phyloP scores from a whole-genome alignment of 768 basidiomycete genomes.

The Suillus discolor region DNA sequence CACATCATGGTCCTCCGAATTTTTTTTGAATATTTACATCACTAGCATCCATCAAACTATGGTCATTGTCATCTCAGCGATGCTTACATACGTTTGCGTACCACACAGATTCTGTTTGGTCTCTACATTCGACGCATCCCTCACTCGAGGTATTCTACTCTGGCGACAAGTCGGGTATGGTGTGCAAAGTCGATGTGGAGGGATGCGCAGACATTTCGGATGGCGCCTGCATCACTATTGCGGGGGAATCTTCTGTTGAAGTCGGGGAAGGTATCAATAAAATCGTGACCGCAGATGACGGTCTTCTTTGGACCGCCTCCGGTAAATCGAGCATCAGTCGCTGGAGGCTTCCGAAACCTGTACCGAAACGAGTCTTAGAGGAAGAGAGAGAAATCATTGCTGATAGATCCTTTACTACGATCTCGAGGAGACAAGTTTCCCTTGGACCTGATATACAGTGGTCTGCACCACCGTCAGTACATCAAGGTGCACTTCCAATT shows the following conservation, averaged over 20 bases:
- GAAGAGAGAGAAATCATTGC: constrained; percentile 17
- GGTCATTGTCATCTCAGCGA: constrained; percentile 87
- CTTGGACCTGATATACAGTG: constrained; percentile 20
- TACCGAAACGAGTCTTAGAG: constrained; percentile 22
- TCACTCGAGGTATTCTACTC: constrained; percentile 91
- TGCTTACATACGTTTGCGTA: constrained; percentile 96
- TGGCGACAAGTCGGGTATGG: constrained; percentile 87
- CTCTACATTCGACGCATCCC: constrained; percentile 85
- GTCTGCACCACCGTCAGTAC: constrained; percentile 14
- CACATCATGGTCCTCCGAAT: not conserved
- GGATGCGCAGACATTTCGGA: constrained; percentile 79
- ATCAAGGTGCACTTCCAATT: constrained; percentile 21
- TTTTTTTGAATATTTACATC: constrained; percentile 12
- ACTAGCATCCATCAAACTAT: constrained; percentile 84
- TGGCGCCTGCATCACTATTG: constrained; percentile 86
- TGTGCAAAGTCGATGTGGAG: constrained; percentile 92
- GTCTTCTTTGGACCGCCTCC: constrained; percentile 87
- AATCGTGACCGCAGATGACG: constrained; percentile 81
- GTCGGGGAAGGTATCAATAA: constrained; percentile 73
- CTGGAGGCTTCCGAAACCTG: constrained; percentile 69
- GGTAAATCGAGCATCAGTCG: constrained; percentile 79
- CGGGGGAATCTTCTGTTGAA: constrained; percentile 58
- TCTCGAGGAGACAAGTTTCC: constrained; percentile 15
- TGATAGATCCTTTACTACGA: constrained; percentile 13
- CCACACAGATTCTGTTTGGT: constrained; percentile 95